Evolutionary conservation across 2,329 filamentous ascomycete species (phyloP), one percentile per base, ranked within the genome.

Genomic region (Karstenula rhodostoma): DNA sequence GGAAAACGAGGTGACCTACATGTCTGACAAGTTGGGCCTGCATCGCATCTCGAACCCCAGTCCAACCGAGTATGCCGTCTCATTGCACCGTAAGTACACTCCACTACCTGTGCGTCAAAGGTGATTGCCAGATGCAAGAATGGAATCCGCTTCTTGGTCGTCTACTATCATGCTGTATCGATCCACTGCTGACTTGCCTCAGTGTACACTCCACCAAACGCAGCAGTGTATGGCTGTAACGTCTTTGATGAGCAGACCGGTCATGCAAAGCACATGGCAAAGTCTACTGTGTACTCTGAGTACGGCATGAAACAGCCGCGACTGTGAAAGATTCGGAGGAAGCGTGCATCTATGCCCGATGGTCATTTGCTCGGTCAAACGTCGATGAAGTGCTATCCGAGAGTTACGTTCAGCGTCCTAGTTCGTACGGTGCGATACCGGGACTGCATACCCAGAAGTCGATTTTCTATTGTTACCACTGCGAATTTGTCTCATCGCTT

Each of bases 191-290:
- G 4, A 69, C 10, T 0, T 40, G 7, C 15, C 29, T 42, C 61
- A 85, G 83, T 96, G 61, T 95, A 95, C 74, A 94, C 92, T 15
- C 94, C 94, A 37, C 94, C 94, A 3, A 96, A 97, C 71, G 93
- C 94, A 40, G 92, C 92, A 40, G 90, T 86, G 60, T 86, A 87
- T 61, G 94, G 94, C 25, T 96, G 92, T 77, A 86, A 92, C 71
- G 87, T 94, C 73, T 97, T 94, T 77, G 87, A 94, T 71, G 86
- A 89, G 65, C 83, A 84, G 68, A 96, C 92, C 3, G 91, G 94
- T 0, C 61, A 62, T 9, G 60, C 70, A 3, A 67, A 47, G 1
- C 74, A 76, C 51, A 65, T 72, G 48, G 67, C 67, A 5, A 67
- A 69, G 43, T 76, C 73, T 54, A 67, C 69, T 5, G 65, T 74